phyloP scores from a whole-genome alignment of 2,329 filamentous ascomycete species.

The Trichoderma cornu-damae region DNA sequence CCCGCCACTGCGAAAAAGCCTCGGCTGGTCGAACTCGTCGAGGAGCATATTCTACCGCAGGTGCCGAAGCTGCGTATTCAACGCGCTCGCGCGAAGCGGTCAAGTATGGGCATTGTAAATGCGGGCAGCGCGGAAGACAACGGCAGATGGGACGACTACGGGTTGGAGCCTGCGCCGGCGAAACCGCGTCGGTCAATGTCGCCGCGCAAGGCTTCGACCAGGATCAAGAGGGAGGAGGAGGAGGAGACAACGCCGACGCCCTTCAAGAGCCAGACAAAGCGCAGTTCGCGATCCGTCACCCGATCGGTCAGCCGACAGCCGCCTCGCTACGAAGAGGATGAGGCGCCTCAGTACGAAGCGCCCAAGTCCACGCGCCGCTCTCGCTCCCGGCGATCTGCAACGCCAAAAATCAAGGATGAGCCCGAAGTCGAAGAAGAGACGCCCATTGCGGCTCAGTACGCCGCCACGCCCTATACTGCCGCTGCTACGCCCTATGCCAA shows the following conservation, averaged over 20 bases:
- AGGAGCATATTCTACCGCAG: conserved; percentile 70
- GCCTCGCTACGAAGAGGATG: conserved; percentile 45
- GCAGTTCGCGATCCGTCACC: conserved; percentile 50
- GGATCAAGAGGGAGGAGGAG: conserved; percentile 52
- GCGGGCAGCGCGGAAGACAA: conserved; percentile 62
- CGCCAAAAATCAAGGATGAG: conserved; percentile 52
- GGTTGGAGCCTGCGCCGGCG: conserved; percentile 46
- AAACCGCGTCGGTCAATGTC: conserved; percentile 47
- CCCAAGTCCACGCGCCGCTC: conserved; percentile 44
- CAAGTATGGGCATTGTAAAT: conserved; percentile 76
- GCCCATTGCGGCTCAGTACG: conserved; percentile 1
- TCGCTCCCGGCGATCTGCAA: conserved; percentile 47
- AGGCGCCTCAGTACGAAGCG: conserved; percentile 32
- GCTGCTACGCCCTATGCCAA: not conserved
- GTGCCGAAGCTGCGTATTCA: conserved; percentile 70
- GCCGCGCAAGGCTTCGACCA: conserved; percentile 49
- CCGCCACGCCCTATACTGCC: not conserved
- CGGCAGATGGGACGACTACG: conserved; percentile 57
- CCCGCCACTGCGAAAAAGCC: conserved; percentile 87
- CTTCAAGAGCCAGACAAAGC: conserved; percentile 48
- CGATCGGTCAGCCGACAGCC: conserved; percentile 52
- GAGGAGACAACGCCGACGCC: conserved; percentile 36
- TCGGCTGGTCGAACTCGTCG: conserved; percentile 80
- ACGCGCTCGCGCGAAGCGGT: conserved; percentile 74
- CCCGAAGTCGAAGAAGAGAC: conserved; percentile 33